These are phyloP conservation scores for Fraxinus angustifolia DNA, from an alignment of 305 asterid species.

Conservation along the genomic window DNA sequence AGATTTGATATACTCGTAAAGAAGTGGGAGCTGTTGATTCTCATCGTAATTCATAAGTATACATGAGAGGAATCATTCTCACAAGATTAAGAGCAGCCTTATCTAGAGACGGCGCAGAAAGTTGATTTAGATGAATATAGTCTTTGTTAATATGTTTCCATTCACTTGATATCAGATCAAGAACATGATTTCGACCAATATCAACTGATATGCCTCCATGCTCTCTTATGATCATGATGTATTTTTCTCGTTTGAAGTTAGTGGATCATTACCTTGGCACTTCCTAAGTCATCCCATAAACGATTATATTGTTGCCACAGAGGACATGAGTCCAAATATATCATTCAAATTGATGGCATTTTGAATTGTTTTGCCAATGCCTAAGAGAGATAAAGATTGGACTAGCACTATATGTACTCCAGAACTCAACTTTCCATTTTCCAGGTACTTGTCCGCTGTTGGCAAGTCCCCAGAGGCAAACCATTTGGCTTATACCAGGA, in stretches of 20 bases:
- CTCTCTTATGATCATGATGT: not conserved
- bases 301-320: constrained; percentile 38
- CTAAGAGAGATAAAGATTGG: constrained; percentile 27
- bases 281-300: constrained; percentile 50
- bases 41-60: constrained; percentile 28
- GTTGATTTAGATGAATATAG: constrained; percentile 15
- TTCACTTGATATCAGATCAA: constrained; percentile 26
- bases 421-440: constrained; percentile 45
- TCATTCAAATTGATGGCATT: constrained; percentile 7
- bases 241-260: not conserved
- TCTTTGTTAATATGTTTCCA: constrained; percentile 45
- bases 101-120: no score
- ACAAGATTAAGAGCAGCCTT: constrained; percentile 37
- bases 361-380: constrained; percentile 13
- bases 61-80: constrained; percentile 51
- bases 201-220: constrained; percentile 6
- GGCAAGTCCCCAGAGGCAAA: constrained; percentile 32
- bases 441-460: constrained; percentile 34
- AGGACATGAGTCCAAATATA: constrained; percentile 17
- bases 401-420: constrained; percentile 39
- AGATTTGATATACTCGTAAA: constrained; percentile 24
- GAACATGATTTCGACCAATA: constrained; percentile 25
- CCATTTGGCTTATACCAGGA: constrained; percentile 51
- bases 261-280: constrained; percentile 32
- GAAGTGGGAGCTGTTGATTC: constrained; percentile 29